Evolutionary conservation across 1,284 basidiomycete genomes (phyloP).

Genomic region (Sutorius eximius): DNA sequence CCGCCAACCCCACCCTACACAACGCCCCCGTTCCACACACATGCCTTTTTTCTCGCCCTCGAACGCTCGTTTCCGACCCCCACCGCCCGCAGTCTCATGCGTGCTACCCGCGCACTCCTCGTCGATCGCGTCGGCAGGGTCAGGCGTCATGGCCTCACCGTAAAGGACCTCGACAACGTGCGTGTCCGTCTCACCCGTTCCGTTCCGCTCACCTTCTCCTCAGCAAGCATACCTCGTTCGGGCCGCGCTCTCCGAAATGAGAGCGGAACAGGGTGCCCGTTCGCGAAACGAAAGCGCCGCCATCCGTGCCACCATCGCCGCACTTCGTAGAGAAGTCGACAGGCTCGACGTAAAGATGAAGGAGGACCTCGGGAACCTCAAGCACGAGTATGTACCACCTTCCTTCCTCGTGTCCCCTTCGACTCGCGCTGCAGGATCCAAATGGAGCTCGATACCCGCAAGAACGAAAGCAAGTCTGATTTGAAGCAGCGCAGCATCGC

Average conservation of each 20-base stretch:
- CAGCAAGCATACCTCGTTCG: conserved; percentile 96
- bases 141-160: conserved; percentile 70
- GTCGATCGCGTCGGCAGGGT: conserved; percentile 78
- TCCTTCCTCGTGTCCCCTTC: neutral
- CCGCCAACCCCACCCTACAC: conserved; percentile 36
- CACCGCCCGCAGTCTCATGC: conserved; percentile 80
- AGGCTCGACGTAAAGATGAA: conserved; percentile 88
- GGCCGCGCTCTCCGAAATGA: conserved; percentile 89
- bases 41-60: conserved; percentile 63
- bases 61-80: conserved; percentile 70
- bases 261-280: conserved; percentile 83
- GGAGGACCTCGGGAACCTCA: conserved; percentile 85
- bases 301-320: conserved; percentile 71
- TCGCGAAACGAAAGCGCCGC: conserved; percentile 85
- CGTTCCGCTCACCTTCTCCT: neutral
- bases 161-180: conserved; percentile 91
- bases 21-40: conserved; percentile 59
- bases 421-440: conserved; percentile 63
- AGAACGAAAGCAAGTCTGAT: conserved; percentile 89
- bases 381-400: conserved; percentile 77
- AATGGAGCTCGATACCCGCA: conserved; percentile 93
- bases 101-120: conserved; percentile 79
- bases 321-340: conserved; percentile 88
- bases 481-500: conserved; percentile 84
- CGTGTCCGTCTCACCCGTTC: conserved; percentile 32